phyloP scores from a whole-genome alignment of 2,329 filamentous ascomycete genomes.

The Penicillium fuscoglaucum region DNA sequence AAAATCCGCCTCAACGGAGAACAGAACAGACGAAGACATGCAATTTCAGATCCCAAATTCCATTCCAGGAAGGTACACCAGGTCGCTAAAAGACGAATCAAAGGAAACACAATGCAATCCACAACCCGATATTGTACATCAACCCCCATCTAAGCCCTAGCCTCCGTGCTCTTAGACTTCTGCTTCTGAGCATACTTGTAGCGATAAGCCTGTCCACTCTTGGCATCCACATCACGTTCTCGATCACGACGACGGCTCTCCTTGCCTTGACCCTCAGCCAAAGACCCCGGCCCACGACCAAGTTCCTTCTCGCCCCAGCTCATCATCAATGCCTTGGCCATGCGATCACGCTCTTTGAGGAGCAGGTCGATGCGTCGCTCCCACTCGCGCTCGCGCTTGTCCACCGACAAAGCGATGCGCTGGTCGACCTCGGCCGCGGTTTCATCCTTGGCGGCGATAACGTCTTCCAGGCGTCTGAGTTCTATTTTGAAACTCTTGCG shows the following conservation, averaged over 20 bases:
- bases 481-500: slow-evolving; percentile 33
- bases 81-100: background rate
- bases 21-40: background rate
- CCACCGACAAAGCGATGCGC: slow-evolving; percentile 42
- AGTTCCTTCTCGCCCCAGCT: slow-evolving; percentile 46
- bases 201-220: slow-evolving; percentile 38
- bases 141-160: slow-evolving; percentile 12
- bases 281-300: slow-evolving; percentile 22
- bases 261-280: slow-evolving; percentile 20
- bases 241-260: slow-evolving; percentile 25
- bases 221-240: slow-evolving; percentile 15
- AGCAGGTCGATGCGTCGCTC: slow-evolving; percentile 42
- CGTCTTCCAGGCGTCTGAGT: slow-evolving; percentile 34
- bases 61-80: background rate
- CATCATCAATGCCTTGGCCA: slow-evolving; percentile 43
- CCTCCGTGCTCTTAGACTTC: slow-evolving; percentile 18
- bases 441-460: slow-evolving; percentile 44
- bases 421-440: slow-evolving; percentile 41
- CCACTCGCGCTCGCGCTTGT: slow-evolving; percentile 48
- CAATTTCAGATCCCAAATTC: slow-evolving; percentile 1
- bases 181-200: slow-evolving; percentile 38
- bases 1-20: background rate
- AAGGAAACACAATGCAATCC: slow-evolving; percentile 2
- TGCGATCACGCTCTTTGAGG: slow-evolving; percentile 43
- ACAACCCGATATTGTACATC: slow-evolving; percentile 4